phyloP scores from a whole-genome alignment of 2,329 filamentous ascomycete species.

The Fusarium mexicanum region DNA sequence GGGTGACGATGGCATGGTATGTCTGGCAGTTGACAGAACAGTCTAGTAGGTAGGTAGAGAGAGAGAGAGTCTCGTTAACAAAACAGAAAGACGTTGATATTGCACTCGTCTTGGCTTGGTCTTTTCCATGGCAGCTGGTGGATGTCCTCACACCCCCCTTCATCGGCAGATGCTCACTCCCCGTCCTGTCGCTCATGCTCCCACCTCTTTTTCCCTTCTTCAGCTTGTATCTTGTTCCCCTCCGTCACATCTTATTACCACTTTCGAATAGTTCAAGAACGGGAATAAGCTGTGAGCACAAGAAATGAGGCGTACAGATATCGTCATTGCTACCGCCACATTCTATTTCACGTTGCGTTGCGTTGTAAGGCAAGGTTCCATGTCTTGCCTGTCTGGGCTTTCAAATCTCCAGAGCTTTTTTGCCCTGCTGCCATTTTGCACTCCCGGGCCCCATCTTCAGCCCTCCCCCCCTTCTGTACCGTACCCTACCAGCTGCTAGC shows the following conservation, averaged over 20 bases:
- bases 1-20: neutral
- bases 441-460: constrained; percentile 1
- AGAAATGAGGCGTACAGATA: constrained; percentile 16
- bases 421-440: neutral
- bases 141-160: constrained; percentile 1
- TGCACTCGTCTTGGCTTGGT: constrained; percentile 3
- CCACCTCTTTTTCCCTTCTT: constrained; percentile 11
- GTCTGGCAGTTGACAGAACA: constrained; percentile 2
- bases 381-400: neutral
- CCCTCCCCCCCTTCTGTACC: neutral
- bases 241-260: constrained; percentile 14
- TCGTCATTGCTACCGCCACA: constrained; percentile 15
- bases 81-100: constrained; percentile 1
- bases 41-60: neutral
- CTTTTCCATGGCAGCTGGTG: neutral
- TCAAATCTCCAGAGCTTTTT: neutral
- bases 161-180: constrained; percentile 12
- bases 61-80: neutral
- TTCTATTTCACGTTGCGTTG: neutral
- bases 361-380: neutral
- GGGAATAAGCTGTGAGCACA: neutral
- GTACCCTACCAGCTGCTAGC: neutral
- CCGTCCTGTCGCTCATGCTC: constrained; percentile 3
- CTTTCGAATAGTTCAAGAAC: constrained; percentile 3
- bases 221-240: constrained; percentile 1